phyloP scores from a whole-genome alignment of 2,329 filamentous ascomycete genomes.

The Gliomastix tumulicola region DNA sequence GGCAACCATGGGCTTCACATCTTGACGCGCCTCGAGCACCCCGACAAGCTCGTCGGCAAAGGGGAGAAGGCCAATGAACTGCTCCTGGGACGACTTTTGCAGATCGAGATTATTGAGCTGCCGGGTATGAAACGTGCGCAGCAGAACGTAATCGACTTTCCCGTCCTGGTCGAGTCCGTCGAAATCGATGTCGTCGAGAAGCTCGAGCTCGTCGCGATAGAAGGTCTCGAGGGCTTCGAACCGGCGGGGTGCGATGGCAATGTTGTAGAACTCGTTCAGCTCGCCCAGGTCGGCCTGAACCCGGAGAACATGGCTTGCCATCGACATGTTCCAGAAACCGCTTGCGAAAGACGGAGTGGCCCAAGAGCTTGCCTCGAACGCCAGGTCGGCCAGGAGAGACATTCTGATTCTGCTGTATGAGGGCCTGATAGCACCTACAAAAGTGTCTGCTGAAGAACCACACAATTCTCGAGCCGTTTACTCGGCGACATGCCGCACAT shows the following conservation, averaged over 20 bases:
- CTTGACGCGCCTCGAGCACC: constrained; percentile 40
- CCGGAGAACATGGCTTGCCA: constrained; percentile 33
- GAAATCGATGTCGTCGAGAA: constrained; percentile 15
- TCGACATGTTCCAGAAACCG: constrained; percentile 14
- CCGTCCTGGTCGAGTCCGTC: constrained; percentile 28
- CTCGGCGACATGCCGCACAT: too few species aligned
- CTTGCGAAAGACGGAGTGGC: not conserved
- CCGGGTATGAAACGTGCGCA: constrained; percentile 14
- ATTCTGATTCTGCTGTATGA: too few species aligned
- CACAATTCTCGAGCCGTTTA: too few species aligned
- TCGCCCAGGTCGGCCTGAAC: constrained; percentile 36
- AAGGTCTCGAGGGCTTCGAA: constrained; percentile 29
- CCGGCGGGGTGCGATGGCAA: constrained; percentile 34
- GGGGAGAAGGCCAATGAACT: constrained; percentile 31
- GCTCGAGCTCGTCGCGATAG: constrained; percentile 30
- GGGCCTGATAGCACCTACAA: too few species aligned
- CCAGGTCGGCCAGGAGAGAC: too few species aligned
- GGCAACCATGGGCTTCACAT: constrained; percentile 32
- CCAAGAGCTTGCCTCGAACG: too few species aligned
- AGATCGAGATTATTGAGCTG: constrained; percentile 35
- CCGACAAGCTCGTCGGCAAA: constrained; percentile 32
- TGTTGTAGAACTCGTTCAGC: constrained; percentile 40
- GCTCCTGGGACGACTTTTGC: constrained; percentile 24
- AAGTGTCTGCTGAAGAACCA: too few species aligned
- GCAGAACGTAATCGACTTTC: constrained; percentile 40